Base-by-base conservation (phyloP, 176 grass and related monocot species). In the Leersia perrieri region DNA sequence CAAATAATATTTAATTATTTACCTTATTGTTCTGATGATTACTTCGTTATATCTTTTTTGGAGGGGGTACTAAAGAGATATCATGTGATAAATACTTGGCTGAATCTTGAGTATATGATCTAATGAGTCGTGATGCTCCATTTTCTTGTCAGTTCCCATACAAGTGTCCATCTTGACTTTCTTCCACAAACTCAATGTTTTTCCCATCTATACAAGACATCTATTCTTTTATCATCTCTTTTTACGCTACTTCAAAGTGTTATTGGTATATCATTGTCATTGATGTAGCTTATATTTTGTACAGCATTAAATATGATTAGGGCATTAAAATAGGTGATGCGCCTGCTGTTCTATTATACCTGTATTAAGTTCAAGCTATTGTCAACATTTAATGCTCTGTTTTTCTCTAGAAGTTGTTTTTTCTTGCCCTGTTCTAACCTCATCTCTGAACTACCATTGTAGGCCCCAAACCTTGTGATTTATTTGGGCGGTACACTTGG, bases 401-500 rank as follows among this genome's bases (percentile, higher is more conserved):
- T 73, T 78, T 69, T 25, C 12, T 58, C 15, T 60, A 27, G 68
- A 73, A 72, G 60, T 32, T 69, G 38, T 75, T 82, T 74, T 51
- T 49, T 64, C 31, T 77, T 74, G 4, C 35, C 31, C 3, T 87
- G 13, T 42, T 60, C 55, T 30, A 40, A 51, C 11, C 63, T 83
- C 44, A 71, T 80, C 74, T 32, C 51, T 72, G 32, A 68, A 73
- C 41, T 61, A 73, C 44, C 16, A 72, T 81, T 63, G 15, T 81
- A 98, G 95, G 90, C 31, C 87, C 78, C 40, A 99, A 91, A 78
- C 96, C 96, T 76, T 83, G 84, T 72, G 90, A 90, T 7, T 84
- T 99, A 45, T 99, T 86, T 31, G 92, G 92, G 39, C 86, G 83
- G 22, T 57, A 91, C 79, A 99, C 96, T 58, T 99, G 96, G 96